These are phyloP conservation scores for Tetragonia tetragonoides DNA, from an alignment of 148 eudicot species.

Conservation along the genomic window DNA sequence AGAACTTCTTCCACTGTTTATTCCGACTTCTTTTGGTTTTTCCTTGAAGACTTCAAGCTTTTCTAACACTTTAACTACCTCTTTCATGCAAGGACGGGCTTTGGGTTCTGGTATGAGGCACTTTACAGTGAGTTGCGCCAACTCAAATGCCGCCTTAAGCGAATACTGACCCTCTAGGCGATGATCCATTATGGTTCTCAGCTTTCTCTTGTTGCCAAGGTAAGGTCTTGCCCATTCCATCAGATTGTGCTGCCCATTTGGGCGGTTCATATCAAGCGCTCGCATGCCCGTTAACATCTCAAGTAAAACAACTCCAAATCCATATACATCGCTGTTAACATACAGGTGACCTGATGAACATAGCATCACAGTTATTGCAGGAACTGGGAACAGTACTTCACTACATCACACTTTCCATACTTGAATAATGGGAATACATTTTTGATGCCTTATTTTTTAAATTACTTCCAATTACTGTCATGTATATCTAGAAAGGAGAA, in stretches of 20 bases:
- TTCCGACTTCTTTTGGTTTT: slow-evolving; percentile 8
- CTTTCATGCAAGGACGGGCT: slow-evolving; percentile 61
- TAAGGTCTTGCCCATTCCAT: slow-evolving; percentile 52
- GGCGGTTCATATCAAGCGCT: slow-evolving; percentile 51
- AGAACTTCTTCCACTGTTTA: neutral
- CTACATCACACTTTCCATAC: neutral
- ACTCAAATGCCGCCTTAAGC: slow-evolving; percentile 41
- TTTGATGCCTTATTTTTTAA: neutral
- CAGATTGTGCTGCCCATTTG: slow-evolving; percentile 43
- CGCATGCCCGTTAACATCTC: slow-evolving; percentile 70
- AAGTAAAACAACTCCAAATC: slow-evolving; percentile 77
- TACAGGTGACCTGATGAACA: slow-evolving; percentile 53
- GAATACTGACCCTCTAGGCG: slow-evolving; percentile 64
- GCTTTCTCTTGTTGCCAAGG: slow-evolving; percentile 41
- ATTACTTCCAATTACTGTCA: neutral
- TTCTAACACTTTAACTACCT: slow-evolving; percentile 36
- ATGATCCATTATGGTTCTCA: slow-evolving; percentile 54
- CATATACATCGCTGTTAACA: slow-evolving; percentile 80
- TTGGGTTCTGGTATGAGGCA: slow-evolving; percentile 45
- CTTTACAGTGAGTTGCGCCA: slow-evolving; percentile 44
- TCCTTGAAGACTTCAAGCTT: slow-evolving; percentile 23
- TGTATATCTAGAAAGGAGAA: neutral
- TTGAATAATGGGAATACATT: neutral
- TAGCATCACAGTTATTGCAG: neutral
- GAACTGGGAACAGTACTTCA: neutral